Percentiles rank a stretch among this genome's conserved stretches.
Evolutionary conservation across 2,329 filamentous ascomycete species (phyloP).

Genomic region (Colletotrichum godetiae): DNA sequence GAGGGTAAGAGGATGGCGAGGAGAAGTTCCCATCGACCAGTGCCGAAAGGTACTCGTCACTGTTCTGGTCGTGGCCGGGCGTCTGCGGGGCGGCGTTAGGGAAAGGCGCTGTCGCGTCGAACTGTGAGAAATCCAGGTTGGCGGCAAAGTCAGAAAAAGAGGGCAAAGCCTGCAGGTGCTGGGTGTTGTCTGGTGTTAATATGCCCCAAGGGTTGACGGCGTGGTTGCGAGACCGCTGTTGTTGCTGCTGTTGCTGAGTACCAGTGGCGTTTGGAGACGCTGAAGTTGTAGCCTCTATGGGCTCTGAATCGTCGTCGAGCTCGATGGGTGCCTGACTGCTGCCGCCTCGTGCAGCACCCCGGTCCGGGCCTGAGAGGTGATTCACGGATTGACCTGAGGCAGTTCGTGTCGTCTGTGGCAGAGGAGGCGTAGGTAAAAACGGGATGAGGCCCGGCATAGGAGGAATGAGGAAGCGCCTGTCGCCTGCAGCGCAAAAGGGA

Average conservation of each 20-base stretch:
- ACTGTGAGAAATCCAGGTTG: constrained; percentile 17
- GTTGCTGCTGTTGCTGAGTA: neutral
- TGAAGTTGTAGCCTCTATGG: constrained; percentile 5
- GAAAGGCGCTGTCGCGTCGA: constrained; percentile 3
- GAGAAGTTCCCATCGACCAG: constrained; percentile 46
- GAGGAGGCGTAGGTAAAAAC: constrained; percentile 29
- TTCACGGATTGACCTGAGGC: constrained; percentile 14
- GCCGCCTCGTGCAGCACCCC: constrained; percentile 21
- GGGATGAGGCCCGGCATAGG: constrained; percentile 34
- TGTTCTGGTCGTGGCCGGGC: constrained; percentile 18
- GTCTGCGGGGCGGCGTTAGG: constrained; percentile 35
- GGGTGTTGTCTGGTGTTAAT: neutral
- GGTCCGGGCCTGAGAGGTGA: neutral
- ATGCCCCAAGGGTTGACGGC: neutral
- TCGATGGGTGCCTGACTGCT: constrained; percentile 31
- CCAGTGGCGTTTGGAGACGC: constrained; percentile 8
- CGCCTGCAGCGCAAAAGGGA: constrained; percentile 2
- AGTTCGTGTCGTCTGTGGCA: constrained; percentile 6
- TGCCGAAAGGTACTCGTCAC: constrained; percentile 40
- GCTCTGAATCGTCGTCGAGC: constrained; percentile 25
- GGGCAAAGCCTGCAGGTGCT: constrained; percentile 15
- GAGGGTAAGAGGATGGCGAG: constrained; percentile 50
- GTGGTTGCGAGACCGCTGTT: neutral
- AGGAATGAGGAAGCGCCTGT: constrained; percentile 11
- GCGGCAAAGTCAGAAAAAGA: constrained; percentile 29